These are phyloP conservation scores for Hirsutella minnesotensis DNA, from an alignment of 2,329 filamentous ascomycete species.

Conservation along the genomic window DNA sequence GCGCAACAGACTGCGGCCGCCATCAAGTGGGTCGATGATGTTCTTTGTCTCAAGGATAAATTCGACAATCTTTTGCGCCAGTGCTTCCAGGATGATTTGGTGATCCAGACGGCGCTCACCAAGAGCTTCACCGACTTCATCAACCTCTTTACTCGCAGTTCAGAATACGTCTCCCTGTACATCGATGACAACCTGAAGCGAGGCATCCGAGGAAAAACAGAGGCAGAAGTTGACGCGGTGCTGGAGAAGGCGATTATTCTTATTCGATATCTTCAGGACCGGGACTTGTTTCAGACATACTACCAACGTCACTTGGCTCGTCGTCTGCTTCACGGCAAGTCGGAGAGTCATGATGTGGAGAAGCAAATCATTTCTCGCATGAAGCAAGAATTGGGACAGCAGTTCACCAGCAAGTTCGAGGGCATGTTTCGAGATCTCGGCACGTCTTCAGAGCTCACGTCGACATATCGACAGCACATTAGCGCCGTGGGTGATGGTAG, in stretches of 20 bases:
- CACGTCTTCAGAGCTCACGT: conserved; percentile 71
- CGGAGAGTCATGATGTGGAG: conserved; percentile 83
- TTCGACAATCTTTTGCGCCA: conserved; percentile 68
- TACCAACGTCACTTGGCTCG: conserved; percentile 95
- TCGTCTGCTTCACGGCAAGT: conserved; percentile 77
- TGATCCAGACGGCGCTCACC: conserved; percentile 70
- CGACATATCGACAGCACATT: conserved; percentile 62
- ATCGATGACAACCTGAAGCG: conserved; percentile 95
- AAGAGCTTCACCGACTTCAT: conserved; percentile 89
- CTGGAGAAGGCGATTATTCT: conserved; percentile 84
- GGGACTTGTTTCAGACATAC: conserved; percentile 91
- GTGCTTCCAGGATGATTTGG: conserved; percentile 65
- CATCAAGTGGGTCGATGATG: conserved; percentile 90
- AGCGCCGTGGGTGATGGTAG: conserved; percentile 34
- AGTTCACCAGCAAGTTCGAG: conserved; percentile 86
- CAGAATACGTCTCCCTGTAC: conserved; percentile 90
- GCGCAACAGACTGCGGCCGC: conserved; percentile 79
- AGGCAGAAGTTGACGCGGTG: conserved; percentile 70
- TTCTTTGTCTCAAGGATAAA: conserved; percentile 74
- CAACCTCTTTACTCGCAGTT: conserved; percentile 73
- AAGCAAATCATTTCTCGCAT: conserved; percentile 93
- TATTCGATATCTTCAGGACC: conserved; percentile 79
- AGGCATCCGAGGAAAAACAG: conserved; percentile 85
- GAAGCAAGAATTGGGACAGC: conserved; percentile 92
- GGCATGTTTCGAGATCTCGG: conserved; percentile 97